These are phyloP conservation scores for Trifolium subterraneum DNA, from an alignment of 306 rosid species.

Conservation along the genomic window DNA sequence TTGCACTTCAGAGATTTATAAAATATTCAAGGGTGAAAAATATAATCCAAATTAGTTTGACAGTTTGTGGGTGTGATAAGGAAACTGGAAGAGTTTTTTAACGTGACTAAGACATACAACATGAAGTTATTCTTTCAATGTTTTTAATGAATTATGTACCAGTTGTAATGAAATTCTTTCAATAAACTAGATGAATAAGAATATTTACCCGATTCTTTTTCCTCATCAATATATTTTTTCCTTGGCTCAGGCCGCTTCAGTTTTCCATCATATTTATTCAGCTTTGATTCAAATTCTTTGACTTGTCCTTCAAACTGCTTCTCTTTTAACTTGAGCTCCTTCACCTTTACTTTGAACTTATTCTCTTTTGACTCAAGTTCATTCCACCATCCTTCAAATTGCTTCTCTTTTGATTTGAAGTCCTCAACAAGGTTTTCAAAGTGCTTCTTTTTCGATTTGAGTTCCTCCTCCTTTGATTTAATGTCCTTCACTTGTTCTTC, in stretches of 20 bases:
- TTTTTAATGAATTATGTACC: neutral
- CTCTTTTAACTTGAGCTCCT: constrained; percentile 27
- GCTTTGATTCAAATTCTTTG: neutral
- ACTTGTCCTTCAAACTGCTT: constrained; percentile 15
- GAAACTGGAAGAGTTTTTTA: constrained; percentile 23
- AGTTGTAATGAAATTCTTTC: constrained; percentile 2
- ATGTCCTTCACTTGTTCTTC: neutral
- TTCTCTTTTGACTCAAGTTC: neutral
- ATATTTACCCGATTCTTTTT: constrained; percentile 49
- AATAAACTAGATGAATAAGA: constrained; percentile 31
- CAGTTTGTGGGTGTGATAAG: neutral
- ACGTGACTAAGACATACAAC: constrained; percentile 4
- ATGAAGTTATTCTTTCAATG: constrained; percentile 1
- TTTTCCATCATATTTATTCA: neutral
- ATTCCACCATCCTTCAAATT: constrained; percentile 1
- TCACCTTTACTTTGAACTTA: constrained; percentile 34
- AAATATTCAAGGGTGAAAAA: neutral
- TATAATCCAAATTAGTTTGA: neutral
- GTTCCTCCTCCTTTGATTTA: neutral
- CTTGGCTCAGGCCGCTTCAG: neutral
- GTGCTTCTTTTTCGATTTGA: neutral
- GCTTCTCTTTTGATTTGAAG: neutral
- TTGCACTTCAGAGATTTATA: neutral
- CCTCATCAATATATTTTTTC: neutral
- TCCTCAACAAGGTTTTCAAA: neutral